Conservation (phyloP, 441 rosid genomes). For the Viola pubescens region DNA sequence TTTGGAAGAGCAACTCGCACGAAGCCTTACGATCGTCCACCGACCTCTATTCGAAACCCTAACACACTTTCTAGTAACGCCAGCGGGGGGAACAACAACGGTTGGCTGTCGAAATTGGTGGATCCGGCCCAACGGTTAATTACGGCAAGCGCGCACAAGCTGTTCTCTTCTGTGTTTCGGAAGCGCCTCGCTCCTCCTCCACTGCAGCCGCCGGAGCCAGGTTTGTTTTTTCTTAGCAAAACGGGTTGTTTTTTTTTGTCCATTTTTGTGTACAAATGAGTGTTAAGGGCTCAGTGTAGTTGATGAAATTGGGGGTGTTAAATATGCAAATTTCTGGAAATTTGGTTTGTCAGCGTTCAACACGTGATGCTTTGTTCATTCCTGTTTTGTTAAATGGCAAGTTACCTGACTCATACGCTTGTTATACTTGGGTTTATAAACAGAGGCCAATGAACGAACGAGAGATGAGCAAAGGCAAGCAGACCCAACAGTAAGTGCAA, state of each 20-base stretch:
- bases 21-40: slow-evolving; percentile 82
- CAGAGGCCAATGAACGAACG: no score
- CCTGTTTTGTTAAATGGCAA: background rate
- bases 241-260: background rate
- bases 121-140: slow-evolving; percentile 88
- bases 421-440: no score
- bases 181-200: slow-evolving; percentile 59
- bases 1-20: slow-evolving; percentile 33
- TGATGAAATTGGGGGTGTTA: background rate
- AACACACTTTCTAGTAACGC: slow-evolving; percentile 1
- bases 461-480: no score
- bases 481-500: no score
- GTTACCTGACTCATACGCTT: background rate
- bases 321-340: background rate
- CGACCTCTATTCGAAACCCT: slow-evolving; percentile 37
- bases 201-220: slow-evolving; percentile 40
- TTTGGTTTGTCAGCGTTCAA: background rate
- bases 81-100: slow-evolving; percentile 21
- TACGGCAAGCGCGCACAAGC: slow-evolving; percentile 59
- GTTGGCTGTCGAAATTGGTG: slow-evolving; percentile 82
- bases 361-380: no score
- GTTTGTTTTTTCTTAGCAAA: slow-evolving; percentile 19
- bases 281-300: background rate
- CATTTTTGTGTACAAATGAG: background rate
- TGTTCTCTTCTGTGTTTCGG: slow-evolving; percentile 62